Evolutionary conservation across 2,329 filamentous ascomycete genomes (phyloP).

Genomic region (Talaromyces piceae): DNA sequence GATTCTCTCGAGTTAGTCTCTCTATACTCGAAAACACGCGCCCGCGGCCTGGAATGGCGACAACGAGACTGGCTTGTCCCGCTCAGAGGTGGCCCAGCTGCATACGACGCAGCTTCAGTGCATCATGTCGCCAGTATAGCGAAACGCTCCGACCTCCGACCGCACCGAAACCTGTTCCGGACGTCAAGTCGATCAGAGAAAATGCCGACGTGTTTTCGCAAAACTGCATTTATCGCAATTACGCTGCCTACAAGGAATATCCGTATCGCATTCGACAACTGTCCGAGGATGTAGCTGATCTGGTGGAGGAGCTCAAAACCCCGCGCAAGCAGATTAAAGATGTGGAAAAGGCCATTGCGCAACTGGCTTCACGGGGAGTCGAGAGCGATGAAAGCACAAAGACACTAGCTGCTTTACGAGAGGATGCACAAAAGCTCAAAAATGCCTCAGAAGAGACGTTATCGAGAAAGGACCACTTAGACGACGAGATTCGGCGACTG

Average conservation of each 20-base stretch:
- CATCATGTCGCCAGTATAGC: slow-evolving; percentile 2
- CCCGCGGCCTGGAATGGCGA: not conserved
- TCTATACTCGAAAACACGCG: not conserved
- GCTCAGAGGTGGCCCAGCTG: not conserved
- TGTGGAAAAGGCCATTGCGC: slow-evolving; percentile 35
- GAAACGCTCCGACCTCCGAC: slow-evolving; percentile 46
- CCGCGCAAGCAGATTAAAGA: slow-evolving; percentile 38
- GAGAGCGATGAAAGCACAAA: slow-evolving; percentile 8
- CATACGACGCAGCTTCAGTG: slow-evolving; percentile 7
- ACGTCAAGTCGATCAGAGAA: slow-evolving; percentile 84
- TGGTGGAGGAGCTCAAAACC: slow-evolving; percentile 33
- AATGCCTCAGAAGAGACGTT: slow-evolving; percentile 27
- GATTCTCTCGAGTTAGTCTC: not conserved
- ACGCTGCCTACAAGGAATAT: slow-evolving; percentile 48
- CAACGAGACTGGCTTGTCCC: not conserved
- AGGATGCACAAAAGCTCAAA: slow-evolving; percentile 34
- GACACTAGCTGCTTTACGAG: slow-evolving; percentile 23
- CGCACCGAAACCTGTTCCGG: slow-evolving; percentile 70
- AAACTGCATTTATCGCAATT: slow-evolving; percentile 83
- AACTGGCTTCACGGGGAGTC: slow-evolving; percentile 20
- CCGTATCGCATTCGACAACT: slow-evolving; percentile 46
- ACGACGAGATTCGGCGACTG: slow-evolving; percentile 61
- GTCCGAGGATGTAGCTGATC: slow-evolving; percentile 28
- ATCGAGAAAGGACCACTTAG: slow-evolving; percentile 26
- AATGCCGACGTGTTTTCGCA: slow-evolving; percentile 71